phyloP scores from a whole-genome alignment of 148 eudicot species.

The Beta vulgaris region DNA sequence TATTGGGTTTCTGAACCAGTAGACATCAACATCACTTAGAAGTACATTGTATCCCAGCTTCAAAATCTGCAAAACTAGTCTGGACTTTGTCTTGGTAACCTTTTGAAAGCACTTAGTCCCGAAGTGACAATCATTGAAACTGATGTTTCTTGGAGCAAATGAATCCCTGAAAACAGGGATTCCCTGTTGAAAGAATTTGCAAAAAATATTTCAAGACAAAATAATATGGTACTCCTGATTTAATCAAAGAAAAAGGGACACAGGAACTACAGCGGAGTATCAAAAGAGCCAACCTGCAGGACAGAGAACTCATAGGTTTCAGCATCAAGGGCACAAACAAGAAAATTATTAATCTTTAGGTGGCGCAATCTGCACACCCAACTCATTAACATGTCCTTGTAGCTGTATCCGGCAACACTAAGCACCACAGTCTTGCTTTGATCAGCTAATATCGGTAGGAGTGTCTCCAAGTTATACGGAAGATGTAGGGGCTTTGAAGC shows the following conservation, averaged over 20 bases:
- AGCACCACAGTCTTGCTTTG: conserved; percentile 64
- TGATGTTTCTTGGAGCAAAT: conserved; percentile 68
- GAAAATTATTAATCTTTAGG: conserved; percentile 57
- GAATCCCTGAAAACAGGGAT: conserved; percentile 72
- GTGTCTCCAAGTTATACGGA: conserved; percentile 53
- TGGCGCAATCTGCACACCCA: conserved; percentile 85
- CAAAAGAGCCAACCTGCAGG: conserved; percentile 52
- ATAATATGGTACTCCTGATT: neutral
- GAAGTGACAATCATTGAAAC: conserved; percentile 89
- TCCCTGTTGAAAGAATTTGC: conserved; percentile 45
- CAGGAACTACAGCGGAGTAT: neutral
- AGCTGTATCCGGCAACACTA: conserved; percentile 82
- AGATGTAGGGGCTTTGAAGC: conserved; percentile 31
- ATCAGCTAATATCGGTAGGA: conserved; percentile 57
- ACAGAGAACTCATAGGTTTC: conserved; percentile 71
- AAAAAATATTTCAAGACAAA: neutral
- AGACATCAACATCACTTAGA: conserved; percentile 89
- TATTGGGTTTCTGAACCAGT: conserved; percentile 90
- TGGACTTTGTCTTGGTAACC: conserved; percentile 88
- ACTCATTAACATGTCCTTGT: conserved; percentile 96
- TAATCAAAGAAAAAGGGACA: neutral
- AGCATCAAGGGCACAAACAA: conserved; percentile 84
- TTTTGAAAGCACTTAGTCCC: conserved; percentile 88
- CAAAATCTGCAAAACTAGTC: conserved; percentile 75
- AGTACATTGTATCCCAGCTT: conserved; percentile 81